Percentiles rank a stretch among this genome's conserved stretches.
These are phyloP conservation scores for Alternaria triticina DNA, from an alignment of 2,329 filamentous ascomycete genomes.

Conservation along the genomic window DNA sequence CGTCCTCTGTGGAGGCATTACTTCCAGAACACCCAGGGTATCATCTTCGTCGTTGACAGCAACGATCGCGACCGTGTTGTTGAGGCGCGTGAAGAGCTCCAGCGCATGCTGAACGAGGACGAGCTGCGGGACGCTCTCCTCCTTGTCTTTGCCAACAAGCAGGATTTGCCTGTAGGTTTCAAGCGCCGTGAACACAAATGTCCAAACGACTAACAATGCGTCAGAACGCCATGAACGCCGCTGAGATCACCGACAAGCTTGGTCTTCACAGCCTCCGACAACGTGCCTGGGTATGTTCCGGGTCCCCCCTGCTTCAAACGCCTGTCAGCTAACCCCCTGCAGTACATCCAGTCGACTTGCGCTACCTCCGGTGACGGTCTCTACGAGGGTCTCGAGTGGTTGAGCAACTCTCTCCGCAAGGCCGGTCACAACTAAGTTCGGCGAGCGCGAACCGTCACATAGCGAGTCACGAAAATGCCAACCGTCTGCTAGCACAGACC, in stretches of 20 bases:
- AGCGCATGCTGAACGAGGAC: slow-evolving; percentile 96
- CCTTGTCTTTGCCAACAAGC: slow-evolving; percentile 98
- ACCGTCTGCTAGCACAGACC: slow-evolving; percentile 37
- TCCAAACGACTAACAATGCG: slow-evolving; percentile 19
- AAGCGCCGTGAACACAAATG: neutral
- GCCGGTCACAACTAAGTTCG: slow-evolving; percentile 55
- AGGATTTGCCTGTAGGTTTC: slow-evolving; percentile 80
- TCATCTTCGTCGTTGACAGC: slow-evolving; percentile 98
- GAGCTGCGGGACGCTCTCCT: slow-evolving; percentile 97
- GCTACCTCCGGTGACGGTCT: slow-evolving; percentile 99
- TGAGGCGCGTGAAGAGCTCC: slow-evolving; percentile 89
- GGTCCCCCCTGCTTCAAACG: neutral
- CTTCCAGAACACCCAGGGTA: slow-evolving; percentile 92
- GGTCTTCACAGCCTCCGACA: slow-evolving; percentile 98
- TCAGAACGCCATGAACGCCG: slow-evolving; percentile 99
- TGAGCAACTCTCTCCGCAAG: slow-evolving; percentile 63
- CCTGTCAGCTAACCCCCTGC: slow-evolving; percentile 30
- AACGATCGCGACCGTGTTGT: slow-evolving; percentile 90
- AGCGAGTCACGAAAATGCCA: slow-evolving; percentile 35
- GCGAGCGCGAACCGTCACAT: slow-evolving; percentile 20
- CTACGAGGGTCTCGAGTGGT: slow-evolving; percentile 89
- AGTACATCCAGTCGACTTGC: slow-evolving; percentile 99
- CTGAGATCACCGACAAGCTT: slow-evolving; percentile 99
- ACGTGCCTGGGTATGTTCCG: slow-evolving; percentile 89
- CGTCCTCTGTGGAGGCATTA: slow-evolving; percentile 97